Evolutionary conservation across 805 yeast genomes (phyloP).

Genomic region (Yarrowia sp.): DNA sequence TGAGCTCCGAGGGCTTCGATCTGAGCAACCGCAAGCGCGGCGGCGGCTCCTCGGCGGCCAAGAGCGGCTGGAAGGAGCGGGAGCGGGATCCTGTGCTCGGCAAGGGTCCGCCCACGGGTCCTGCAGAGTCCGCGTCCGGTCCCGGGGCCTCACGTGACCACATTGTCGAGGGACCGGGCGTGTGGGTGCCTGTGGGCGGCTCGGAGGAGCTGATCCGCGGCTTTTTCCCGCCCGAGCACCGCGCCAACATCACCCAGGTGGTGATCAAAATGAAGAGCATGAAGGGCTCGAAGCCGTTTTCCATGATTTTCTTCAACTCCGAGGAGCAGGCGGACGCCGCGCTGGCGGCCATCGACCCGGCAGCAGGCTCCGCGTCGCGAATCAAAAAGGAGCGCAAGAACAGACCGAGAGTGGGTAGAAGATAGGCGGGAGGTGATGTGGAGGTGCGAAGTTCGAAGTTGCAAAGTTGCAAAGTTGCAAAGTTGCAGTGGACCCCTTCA

Average conservation of each 20-base stretch:
- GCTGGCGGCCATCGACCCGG: conserved; percentile 47
- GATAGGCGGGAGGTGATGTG: neutral
- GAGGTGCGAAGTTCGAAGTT: neutral
- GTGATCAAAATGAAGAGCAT: conserved; percentile 36
- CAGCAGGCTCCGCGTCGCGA: conserved; percentile 15
- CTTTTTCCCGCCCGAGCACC: conserved; percentile 50
- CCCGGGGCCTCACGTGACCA: conserved; percentile 19
- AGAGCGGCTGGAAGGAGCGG: conserved; percentile 32
- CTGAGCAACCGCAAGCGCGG: conserved; percentile 57
- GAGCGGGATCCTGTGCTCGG: conserved; percentile 8
- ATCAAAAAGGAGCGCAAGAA: conserved; percentile 29
- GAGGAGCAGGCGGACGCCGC: conserved; percentile 51
- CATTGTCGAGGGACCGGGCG: conserved; percentile 47
- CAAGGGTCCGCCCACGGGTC: conserved; percentile 31
- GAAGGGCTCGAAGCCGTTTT: conserved; percentile 46
- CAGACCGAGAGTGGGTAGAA: neutral
- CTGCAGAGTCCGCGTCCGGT: neutral
- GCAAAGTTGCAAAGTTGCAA: neutral
- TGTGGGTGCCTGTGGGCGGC: conserved; percentile 53
- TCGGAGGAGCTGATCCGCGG: conserved; percentile 48
- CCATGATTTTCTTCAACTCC: conserved; percentile 51
- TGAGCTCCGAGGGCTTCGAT: conserved; percentile 67
- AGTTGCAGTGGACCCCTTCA: no score
- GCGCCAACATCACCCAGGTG: conserved; percentile 47
- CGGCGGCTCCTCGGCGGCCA: conserved; percentile 19